Evolutionary conservation across 371 early-diverging fungal genomes (phyloP), one percentile per base, ranked within the genome.

Genomic region (Saksenaea oblongispora): DNA sequence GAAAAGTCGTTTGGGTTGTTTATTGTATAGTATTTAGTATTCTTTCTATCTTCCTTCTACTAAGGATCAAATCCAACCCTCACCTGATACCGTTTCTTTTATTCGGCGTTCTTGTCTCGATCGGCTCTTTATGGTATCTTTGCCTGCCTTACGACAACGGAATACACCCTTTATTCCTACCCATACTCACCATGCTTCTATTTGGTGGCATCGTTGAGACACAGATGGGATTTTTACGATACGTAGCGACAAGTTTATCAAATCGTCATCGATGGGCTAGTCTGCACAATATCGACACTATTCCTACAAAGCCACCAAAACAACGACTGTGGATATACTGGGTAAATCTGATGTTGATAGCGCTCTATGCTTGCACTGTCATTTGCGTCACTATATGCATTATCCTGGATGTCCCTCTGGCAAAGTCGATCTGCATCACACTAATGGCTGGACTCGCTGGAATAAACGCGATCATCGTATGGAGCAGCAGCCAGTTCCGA

Each of bases 1-100:
- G 72, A 66, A 69, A 72, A 47, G 63, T 37, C 24, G 62, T 69
- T 17, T 78, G 78, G 78, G 57, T 65, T 47, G 34, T 73, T 17
- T 74, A 78, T 61, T 62, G 66, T 37, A 59, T 63, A n/a, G n/a
- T 73, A 11, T 71, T 75, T 26, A 26, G 71, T 1, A 27, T 66
- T 5, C 54, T 67, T 14, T 56, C 66, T 3, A 26, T 68, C 13
- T 44, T 64, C 17, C 58, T 77, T 18, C 56, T 55, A 34, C 41
- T 53, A 10, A 58, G 72, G 41, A 63, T 67, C 17, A 60, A 68
- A 34, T 47, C 65, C 64, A 69, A 73, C 26, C 18, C 70, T 1
- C 35, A 68, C n/a, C 34, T 77, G 61, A 59, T 72, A 14, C 74
- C 77, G 1, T 74, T 77, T 14, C 26, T 67, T n/a, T 34, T 62